Evolutionary conservation across 805 yeast species (phyloP), one percentile per base, ranked within the genome.

Genomic region (Yarrowia phangngaensis): DNA sequence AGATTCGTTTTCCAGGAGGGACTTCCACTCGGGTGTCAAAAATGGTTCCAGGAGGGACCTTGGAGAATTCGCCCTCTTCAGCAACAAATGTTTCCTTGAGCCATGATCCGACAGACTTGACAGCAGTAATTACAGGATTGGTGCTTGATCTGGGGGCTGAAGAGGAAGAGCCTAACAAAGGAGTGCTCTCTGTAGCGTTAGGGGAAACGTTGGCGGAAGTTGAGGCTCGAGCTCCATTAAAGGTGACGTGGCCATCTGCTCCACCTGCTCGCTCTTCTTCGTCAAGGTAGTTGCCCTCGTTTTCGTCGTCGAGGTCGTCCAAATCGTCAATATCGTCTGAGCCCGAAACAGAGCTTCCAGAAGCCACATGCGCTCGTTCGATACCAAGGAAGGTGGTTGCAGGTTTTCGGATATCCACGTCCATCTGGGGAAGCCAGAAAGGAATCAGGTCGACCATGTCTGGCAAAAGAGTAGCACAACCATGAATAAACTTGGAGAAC

Each of bases 401-500:
- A 20, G 97, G 97, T 65, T 92, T 92, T 62, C 95, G 79, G 57
- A 92, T 92, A 63, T 92, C 98, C 36, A 82, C 82, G 56, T 78
- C 84, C 98, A 92, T 92, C 68, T 92, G 98, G 8, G 97, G 96
- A 54, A 80, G 73, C 99, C 99, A 92, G 69, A 86, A 92, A 48
- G 99, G 99, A 61, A 92, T 81, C 55, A 86, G 74, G 46, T 80
- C 76, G 30, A 88, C 87, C 64, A 73, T 78, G 32, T 87, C 90
- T 13, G 95, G 90, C 55, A 92, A 69, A 60, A 92, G 70, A n/a
- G 92, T 74, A 5, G 99, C 95, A 52, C 87, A 80, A 58, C 99
- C 99, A 61, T 92, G 98, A 58, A 92, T 90, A 61, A 92, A 92
- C 66, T 92, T 92, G 50, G 97, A 90, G 66, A 87, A 92, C 67